phyloP scores from a whole-genome alignment of 2,329 filamentous ascomycete genomes.

The Beauveria bassiana region DNA sequence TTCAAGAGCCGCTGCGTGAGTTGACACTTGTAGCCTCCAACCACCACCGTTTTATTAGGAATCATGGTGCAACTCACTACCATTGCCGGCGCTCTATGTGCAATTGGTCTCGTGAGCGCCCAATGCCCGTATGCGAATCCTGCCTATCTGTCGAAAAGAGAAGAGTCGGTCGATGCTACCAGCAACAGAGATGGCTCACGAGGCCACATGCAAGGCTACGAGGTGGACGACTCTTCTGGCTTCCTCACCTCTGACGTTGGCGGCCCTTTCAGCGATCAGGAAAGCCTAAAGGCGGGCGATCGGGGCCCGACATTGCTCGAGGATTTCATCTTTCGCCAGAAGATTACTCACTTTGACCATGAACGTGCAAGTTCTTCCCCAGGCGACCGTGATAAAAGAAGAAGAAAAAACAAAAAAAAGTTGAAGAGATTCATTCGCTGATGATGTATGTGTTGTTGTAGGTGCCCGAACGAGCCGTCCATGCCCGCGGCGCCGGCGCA shows the following conservation, averaged over 20 bases:
- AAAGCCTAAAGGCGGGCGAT: slow-evolving; percentile 57
- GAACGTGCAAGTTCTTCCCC: slow-evolving; percentile 45
- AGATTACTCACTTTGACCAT: slow-evolving; percentile 64
- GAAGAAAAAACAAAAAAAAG: too few relatives aligned
- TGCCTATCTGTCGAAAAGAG: slow-evolving; percentile 18
- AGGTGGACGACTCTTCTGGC: slow-evolving; percentile 44
- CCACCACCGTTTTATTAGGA: not conserved
- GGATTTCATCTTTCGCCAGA: slow-evolving; percentile 66
- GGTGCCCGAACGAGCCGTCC: slow-evolving; percentile 58
- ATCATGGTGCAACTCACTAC: slow-evolving; percentile 21
- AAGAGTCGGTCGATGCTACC: not conserved
- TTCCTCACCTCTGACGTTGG: slow-evolving; percentile 61
- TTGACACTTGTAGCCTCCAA: not conserved
- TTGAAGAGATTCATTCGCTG: not conserved
- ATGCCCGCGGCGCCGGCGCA: slow-evolving; percentile 61
- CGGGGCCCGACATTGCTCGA: slow-evolving; percentile 62
- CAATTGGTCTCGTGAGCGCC: slow-evolving; percentile 21
- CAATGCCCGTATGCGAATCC: slow-evolving; percentile 29
- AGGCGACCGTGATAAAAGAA: not conserved
- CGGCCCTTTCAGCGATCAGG: slow-evolving; percentile 59
- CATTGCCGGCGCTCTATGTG: slow-evolving; percentile 18
- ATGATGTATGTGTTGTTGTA: slow-evolving; percentile 4
- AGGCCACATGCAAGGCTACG: slow-evolving; percentile 26
- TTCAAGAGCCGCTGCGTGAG: not conserved
- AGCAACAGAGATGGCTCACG: slow-evolving; percentile 20